A percentile compares a stretch with the other conserved stretches of the same genome.
These are phyloP conservation scores for Penicillium pulvis DNA, from an alignment of 495 filamentous ascomycete genomes.

Conservation along the genomic window DNA sequence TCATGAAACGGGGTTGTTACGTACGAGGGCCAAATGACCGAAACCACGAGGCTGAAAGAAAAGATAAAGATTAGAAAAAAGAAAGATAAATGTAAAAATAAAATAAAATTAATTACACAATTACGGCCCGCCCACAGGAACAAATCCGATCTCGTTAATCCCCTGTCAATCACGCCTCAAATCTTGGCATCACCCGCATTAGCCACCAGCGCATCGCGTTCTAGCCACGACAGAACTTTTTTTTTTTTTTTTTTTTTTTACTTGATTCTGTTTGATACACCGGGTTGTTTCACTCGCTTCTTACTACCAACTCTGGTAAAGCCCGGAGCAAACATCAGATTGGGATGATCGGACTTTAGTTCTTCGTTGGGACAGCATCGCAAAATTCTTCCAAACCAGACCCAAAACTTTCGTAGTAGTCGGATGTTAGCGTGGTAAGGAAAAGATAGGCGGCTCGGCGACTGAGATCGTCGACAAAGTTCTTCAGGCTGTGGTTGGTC, in stretches of 20 bases:
- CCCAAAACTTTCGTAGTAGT: conserved; percentile 2
- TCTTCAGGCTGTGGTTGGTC: conserved; percentile 3
- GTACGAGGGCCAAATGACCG: neutral
- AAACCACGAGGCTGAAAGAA: neutral
- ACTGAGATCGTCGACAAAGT: conserved; percentile 5
- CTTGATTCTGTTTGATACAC: neutral
- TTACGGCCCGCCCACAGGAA: neutral
- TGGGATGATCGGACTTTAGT: neutral
- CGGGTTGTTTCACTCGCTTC: neutral
- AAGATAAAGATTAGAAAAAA: neutral
- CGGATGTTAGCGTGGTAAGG: neutral
- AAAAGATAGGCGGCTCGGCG: conserved; percentile 2
- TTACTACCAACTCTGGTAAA: neutral
- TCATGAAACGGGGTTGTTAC: neutral
- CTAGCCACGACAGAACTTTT: neutral
- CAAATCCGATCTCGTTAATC: neutral
- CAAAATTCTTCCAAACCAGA: neutral
- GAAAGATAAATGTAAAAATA: neutral
- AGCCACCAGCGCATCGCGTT: neutral
- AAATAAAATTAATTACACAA: neutral
- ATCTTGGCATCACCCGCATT: neutral
- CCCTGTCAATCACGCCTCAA: conserved; percentile 1
- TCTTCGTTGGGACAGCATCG: neutral
- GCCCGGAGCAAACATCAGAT: neutral
- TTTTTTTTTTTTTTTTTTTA: no score